Evolutionary conservation across 768 basidiomycete genomes (phyloP).

Genomic region (Trametes punicea): DNA sequence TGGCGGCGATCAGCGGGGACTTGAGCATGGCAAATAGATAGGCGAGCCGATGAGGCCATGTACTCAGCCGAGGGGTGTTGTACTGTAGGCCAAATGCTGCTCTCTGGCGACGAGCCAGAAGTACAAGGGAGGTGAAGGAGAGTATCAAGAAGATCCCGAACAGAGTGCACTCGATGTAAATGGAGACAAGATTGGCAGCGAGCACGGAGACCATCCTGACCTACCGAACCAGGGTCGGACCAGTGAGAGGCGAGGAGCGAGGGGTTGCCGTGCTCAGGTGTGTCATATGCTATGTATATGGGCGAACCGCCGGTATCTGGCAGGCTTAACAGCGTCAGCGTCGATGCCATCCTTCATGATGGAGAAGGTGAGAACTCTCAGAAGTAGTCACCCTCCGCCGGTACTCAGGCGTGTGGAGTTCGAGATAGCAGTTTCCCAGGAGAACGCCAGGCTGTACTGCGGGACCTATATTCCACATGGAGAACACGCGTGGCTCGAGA

Average conservation of each 20-base stretch:
- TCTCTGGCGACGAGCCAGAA: not conserved
- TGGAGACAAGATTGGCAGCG: not conserved
- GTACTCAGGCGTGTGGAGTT: too few species aligned
- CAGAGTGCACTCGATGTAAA: not conserved
- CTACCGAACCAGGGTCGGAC: not conserved
- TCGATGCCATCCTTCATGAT: too few species aligned
- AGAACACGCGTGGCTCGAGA: too few species aligned
- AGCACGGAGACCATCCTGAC: not conserved
- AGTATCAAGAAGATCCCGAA: not conserved
- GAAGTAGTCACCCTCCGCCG: too few species aligned
- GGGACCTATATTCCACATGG: too few species aligned
- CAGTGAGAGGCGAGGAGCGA: not conserved
- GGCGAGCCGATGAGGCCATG: not conserved
- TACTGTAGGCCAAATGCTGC: not conserved
- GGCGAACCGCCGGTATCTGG: too few species aligned
- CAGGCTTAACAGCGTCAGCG: too few species aligned
- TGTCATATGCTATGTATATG: too few species aligned
- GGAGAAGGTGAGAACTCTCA: too few species aligned
- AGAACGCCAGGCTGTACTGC: too few species aligned
- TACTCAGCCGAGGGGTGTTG: not conserved
- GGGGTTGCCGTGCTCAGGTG: not conserved
- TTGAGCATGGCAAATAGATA: not conserved
- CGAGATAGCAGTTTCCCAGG: too few species aligned
- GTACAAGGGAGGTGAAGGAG: not conserved
- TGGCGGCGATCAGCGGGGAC: constrained; percentile 2